phyloP scores from a whole-genome alignment of 805 yeast species.

The Yamadazyma phyllophila region DNA sequence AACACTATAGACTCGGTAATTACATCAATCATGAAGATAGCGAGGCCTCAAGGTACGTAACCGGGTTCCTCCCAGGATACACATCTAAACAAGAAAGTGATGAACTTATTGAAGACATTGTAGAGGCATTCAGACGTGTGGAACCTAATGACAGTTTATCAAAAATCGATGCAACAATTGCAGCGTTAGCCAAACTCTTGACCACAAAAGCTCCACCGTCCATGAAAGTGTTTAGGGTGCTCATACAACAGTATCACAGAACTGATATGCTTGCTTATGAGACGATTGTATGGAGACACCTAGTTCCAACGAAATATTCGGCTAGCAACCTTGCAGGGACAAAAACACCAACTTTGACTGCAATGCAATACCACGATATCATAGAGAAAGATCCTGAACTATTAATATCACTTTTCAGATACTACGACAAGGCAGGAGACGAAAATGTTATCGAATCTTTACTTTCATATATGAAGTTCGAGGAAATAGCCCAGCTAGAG shows the following conservation, averaged over 20 bases:
- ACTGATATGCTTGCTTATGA: constrained; percentile 3
- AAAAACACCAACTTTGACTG: constrained; percentile 6
- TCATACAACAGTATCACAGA: constrained; percentile 4
- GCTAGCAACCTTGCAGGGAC: constrained; percentile 3
- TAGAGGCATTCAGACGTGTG: background rate
- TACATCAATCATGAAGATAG: constrained; percentile 31
- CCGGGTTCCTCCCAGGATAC: constrained; percentile 7
- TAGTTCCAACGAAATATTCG: constrained; percentile 5
- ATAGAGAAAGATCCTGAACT: constrained; percentile 31
- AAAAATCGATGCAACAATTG: background rate
- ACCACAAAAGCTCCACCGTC: constrained; percentile 10
- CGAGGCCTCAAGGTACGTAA: constrained; percentile 24
- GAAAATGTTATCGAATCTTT: constrained; percentile 20
- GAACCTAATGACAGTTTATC: background rate
- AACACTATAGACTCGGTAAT: constrained; percentile 27
- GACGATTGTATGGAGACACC: constrained; percentile 6
- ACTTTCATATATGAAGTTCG: constrained; percentile 25
- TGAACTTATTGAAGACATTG: background rate
- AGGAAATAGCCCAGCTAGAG: constrained; percentile 22
- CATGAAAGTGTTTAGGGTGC: background rate
- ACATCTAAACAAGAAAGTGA: background rate
- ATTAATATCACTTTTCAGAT: constrained; percentile 25
- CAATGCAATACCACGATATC: constrained; percentile 22
- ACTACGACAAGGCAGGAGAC: constrained; percentile 22
- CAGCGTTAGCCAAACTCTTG: background rate